Evolutionary conservation across 495 filamentous ascomycete species (phyloP).

Genomic region (Barbatosphaeria neglecta): DNA sequence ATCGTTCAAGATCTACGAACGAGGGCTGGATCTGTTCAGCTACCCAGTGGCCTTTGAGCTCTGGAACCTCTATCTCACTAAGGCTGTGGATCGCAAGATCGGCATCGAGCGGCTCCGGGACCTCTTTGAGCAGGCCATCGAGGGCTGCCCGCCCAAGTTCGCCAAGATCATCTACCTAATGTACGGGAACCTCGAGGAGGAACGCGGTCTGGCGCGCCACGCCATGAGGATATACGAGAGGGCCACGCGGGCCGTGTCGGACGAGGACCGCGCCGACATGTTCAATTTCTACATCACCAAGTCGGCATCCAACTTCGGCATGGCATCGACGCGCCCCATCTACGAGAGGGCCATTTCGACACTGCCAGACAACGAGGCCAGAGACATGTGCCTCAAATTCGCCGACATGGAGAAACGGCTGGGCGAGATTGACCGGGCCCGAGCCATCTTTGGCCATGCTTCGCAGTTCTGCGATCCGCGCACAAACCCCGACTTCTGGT

Average conservation of each 20-base stretch:
- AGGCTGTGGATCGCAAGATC: constrained; percentile 91
- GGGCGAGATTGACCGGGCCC: constrained; percentile 90
- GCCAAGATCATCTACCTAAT: constrained; percentile 93
- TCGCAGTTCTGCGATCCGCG: constrained; percentile 96
- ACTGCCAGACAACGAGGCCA: constrained; percentile 85
- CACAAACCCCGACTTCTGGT: constrained; percentile 82
- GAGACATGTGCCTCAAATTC: constrained; percentile 97
- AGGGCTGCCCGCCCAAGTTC: constrained; percentile 90
- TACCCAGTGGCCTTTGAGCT: constrained; percentile 97
- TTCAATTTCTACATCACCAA: constrained; percentile 99
- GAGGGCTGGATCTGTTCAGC: constrained; percentile 90
- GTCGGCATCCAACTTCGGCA: constrained; percentile 92
- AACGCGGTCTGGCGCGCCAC: constrained; percentile 87
- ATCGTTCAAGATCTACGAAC: constrained; percentile 95
- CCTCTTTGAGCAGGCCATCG: constrained; percentile 93
- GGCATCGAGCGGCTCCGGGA: constrained; percentile 89
- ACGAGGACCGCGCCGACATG: constrained; percentile 93
- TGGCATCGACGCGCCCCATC: constrained; percentile 90
- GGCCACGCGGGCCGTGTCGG: constrained; percentile 87
- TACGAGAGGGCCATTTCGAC: constrained; percentile 92
- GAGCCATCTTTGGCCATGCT: constrained; percentile 91
- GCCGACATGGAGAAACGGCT: constrained; percentile 96
- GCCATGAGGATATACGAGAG: constrained; percentile 99
- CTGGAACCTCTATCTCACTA: constrained; percentile 97
- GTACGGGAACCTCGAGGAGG: constrained; percentile 97